phyloP scores from a whole-genome alignment of 1,284 basidiomycete species.

The Sphaerobolus stellatus region DNA sequence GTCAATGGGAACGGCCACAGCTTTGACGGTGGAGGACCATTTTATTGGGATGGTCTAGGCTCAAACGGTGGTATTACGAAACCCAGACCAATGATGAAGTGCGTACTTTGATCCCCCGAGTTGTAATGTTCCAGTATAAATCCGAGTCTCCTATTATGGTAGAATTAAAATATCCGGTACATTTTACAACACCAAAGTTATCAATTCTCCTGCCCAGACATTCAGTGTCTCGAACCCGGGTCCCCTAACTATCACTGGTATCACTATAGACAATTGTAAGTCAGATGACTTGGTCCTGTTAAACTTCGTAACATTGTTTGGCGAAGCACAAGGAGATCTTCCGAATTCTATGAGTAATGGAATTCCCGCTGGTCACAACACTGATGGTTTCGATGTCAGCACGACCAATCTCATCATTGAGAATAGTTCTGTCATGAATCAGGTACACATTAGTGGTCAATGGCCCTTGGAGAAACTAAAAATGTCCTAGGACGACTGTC shows the following conservation, averaged over 20 bases:
- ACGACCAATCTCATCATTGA: slow-evolving; percentile 14
- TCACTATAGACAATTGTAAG: slow-evolving; percentile 41
- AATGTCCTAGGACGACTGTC: slow-evolving; percentile 55
- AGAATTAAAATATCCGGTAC: slow-evolving; percentile 57
- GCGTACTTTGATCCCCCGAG: slow-evolving; percentile 11
- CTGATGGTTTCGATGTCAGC: slow-evolving; percentile 24
- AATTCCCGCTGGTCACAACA: slow-evolving; percentile 39
- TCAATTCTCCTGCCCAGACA: slow-evolving; percentile 44
- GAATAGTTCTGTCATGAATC: slow-evolving; percentile 9
- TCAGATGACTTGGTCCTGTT: slow-evolving; percentile 27
- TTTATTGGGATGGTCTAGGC: slow-evolving; percentile 53
- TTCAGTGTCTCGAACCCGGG: slow-evolving; percentile 36
- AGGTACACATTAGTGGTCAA: neutral
- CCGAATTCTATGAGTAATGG: slow-evolving; percentile 47
- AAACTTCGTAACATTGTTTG: neutral
- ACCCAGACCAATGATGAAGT: slow-evolving; percentile 44
- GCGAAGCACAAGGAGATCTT: slow-evolving; percentile 35
- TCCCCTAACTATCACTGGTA: slow-evolving; percentile 28
- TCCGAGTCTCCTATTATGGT: too few species aligned
- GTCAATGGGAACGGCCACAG: slow-evolving; percentile 49
- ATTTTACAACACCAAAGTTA: slow-evolving; percentile 43
- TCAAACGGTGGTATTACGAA: slow-evolving; percentile 37
- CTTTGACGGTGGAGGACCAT: slow-evolving; percentile 47
- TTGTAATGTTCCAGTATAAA: neutral
- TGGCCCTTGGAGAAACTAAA: neutral